Evolutionary conservation across 129 eudicot species (phyloP), one percentile per base, ranked within the genome.

Genomic region (Lonicera japonica): DNA sequence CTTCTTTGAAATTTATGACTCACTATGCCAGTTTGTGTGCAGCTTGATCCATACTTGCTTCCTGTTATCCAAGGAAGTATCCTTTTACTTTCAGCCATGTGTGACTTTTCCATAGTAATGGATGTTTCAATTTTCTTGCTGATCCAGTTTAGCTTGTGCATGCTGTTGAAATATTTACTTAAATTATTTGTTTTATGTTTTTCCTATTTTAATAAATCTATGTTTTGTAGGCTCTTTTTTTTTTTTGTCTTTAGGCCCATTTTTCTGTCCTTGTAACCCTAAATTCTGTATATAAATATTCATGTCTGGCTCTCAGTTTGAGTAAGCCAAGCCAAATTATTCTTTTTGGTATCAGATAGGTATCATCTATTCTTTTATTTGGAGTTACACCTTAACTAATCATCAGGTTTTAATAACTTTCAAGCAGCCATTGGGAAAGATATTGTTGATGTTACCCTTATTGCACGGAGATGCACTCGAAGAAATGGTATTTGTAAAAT

Each of bases 61-160:
- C 99, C 99, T 34, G 80, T 92, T 43, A 57, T 92, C 69, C 99
- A 92, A 92, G 99, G 99, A 61, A 82, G 85, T 92, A 92, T 92
- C 99, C 99, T 92, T 82, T 54, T 14, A 69, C 6, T 15, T 20
- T 43, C 50, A 22, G 43, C 65, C 39, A 43, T 43, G 16, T 43
- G 50, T 43, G 58, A 13, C 36, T 36, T 11, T 53, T 54, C 19
- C 19, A 50, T 58, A 18, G 39, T 46, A 25, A 16, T 41, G 17
- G 39, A 50, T 47, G 62, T 52, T n/a, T n/a, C 54, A 11, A 47
- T 15, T n/a, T 4, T 47, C 14, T 47, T 8, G 53, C 53, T 15
- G 14, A 47, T 8, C 16, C 14, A n/a, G 53, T 47, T 47, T n/a
- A 47, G 4, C 53, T 47, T 47, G 53, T 47, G 53, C 53, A 47